Percentiles rank a stretch among this genome's conserved stretches.
Evolutionary conservation across 768 basidiomycete genomes (phyloP).

Genomic region (Megacollybia marginata): DNA sequence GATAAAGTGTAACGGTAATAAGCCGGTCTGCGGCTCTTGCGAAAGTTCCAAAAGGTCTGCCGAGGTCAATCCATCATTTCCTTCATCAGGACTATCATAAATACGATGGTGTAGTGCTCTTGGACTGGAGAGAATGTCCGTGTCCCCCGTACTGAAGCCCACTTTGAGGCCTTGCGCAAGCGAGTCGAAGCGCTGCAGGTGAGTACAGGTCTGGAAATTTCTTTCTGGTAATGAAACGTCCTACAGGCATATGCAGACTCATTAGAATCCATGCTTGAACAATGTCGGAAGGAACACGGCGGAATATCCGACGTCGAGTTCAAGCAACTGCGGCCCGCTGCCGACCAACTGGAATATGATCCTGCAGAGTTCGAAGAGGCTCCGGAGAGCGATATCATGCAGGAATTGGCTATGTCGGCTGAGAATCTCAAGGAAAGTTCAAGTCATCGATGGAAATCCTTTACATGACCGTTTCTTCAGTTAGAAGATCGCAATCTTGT

Average conservation of each 20-base stretch:
- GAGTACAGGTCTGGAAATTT: not conserved
- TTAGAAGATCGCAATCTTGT: constrained; percentile 8
- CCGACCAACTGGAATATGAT: constrained; percentile 1
- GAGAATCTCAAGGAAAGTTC: constrained; percentile 7
- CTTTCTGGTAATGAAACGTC: constrained; percentile 4
- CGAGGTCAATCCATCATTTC: constrained; percentile 1
- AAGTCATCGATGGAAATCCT: not conserved
- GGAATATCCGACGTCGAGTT: not conserved
- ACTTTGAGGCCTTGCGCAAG: constrained; percentile 10
- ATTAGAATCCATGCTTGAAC: not conserved
- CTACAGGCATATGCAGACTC: constrained; percentile 1
- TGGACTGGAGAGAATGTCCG: constrained; percentile 5
- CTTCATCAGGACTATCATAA: not conserved
- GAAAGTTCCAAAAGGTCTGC: constrained; percentile 2
- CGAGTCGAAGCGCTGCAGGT: constrained; percentile 5
- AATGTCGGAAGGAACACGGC: not conserved
- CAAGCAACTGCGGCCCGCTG: not conserved
- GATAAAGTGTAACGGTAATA: constrained; percentile 10
- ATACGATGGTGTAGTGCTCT: constrained; percentile 2
- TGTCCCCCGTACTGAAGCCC: constrained; percentile 6
- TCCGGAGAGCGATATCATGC: constrained; percentile 1
- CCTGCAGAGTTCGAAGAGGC: constrained; percentile 7
- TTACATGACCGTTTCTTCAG: not conserved
- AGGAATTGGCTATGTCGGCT: constrained; percentile 6
- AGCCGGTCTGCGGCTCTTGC: constrained; percentile 9